phyloP scores from a whole-genome alignment of 2,329 filamentous ascomycete species.

The Plenodomus lindquistii region DNA sequence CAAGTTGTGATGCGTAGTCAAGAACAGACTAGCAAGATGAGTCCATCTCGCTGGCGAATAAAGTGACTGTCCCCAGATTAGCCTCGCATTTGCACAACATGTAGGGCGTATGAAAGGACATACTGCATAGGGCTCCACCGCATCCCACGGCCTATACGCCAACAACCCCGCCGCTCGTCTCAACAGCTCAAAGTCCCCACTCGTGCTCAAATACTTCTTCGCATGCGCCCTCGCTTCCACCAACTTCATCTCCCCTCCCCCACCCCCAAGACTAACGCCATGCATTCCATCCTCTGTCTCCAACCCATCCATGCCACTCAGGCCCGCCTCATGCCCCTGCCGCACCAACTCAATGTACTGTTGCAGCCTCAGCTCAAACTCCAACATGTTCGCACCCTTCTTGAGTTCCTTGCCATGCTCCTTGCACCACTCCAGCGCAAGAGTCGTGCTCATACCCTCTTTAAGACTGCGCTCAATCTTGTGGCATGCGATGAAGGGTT shows the following conservation, averaged over 20 bases:
- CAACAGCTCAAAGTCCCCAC: conserved; percentile 67
- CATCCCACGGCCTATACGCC: conserved; percentile 68
- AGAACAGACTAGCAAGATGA: conserved; percentile 77
- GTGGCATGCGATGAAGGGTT: conserved; percentile 83
- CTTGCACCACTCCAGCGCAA: conserved; percentile 85
- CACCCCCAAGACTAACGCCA: conserved; percentile 63
- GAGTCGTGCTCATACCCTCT: conserved; percentile 67
- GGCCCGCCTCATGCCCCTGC: conserved; percentile 49
- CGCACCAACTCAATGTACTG: conserved; percentile 93
- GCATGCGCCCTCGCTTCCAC: conserved; percentile 81
- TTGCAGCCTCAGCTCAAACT: conserved; percentile 91
- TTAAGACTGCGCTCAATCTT: conserved; percentile 74
- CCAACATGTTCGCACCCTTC: conserved; percentile 84
- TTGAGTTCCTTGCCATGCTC: conserved; percentile 93
- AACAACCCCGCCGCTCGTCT: conserved; percentile 80
- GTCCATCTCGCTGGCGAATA: conserved; percentile 76
- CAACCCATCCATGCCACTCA: conserved; percentile 26
- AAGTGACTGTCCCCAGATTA: conserved; percentile 59
- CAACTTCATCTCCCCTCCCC: conserved; percentile 57
- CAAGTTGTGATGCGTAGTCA: conserved; percentile 82
- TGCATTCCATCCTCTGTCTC: conserved; percentile 54
- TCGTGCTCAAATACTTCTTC: conserved; percentile 76
- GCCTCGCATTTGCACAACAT: conserved; percentile 1
- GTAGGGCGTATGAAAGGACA: conserved; percentile 5
- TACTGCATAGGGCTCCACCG: conserved; percentile 64